Conservation (phyloP, 2,329 filamentous ascomycete species). For the Pyrenophora teres region DNA sequence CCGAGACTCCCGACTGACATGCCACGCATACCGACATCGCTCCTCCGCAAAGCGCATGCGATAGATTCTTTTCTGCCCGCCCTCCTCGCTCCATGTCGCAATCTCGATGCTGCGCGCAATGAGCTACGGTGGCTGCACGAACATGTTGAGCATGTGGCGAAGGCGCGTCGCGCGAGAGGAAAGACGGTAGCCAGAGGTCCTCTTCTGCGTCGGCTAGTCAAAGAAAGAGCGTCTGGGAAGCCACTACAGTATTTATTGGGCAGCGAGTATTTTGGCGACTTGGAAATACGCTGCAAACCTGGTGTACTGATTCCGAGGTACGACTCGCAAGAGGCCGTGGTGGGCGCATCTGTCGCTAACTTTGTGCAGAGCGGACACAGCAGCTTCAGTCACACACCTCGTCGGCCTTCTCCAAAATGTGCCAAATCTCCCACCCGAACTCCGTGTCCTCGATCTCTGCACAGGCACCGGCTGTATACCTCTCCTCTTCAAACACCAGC, state of each 20-base stretch:
- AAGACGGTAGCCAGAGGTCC: constrained; percentile 22
- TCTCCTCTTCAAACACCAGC: constrained; percentile 70
- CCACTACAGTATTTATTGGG: constrained; percentile 91
- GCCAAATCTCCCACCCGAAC: constrained; percentile 24
- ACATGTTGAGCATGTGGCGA: constrained; percentile 50
- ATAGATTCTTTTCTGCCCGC: constrained; percentile 62
- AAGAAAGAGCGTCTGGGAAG: constrained; percentile 61
- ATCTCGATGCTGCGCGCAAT: constrained; percentile 65
- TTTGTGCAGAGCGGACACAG: constrained; percentile 52
- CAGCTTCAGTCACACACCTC: constrained; percentile 45
- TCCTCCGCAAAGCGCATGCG: constrained; percentile 60
- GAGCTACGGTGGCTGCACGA: constrained; percentile 76
- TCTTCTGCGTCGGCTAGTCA: constrained; percentile 33
- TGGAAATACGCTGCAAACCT: constrained; percentile 75
- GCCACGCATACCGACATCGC: constrained; percentile 65
- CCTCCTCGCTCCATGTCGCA: constrained; percentile 68
- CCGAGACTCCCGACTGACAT: constrained; percentile 19
- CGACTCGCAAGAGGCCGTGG: constrained; percentile 10
- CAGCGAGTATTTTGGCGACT: constrained; percentile 81
- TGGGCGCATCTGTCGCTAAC: constrained; percentile 15
- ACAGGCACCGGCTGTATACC: constrained; percentile 91
- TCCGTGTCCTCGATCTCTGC: constrained; percentile 82
- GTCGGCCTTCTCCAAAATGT: constrained; percentile 33
- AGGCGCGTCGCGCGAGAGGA: constrained; percentile 26
- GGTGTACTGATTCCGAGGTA: constrained; percentile 86